Evolutionary conservation across 176 grass and related monocot genomes (phyloP), one percentile per base, ranked within the genome.

Genomic region (Eragrostis nindensis): DNA sequence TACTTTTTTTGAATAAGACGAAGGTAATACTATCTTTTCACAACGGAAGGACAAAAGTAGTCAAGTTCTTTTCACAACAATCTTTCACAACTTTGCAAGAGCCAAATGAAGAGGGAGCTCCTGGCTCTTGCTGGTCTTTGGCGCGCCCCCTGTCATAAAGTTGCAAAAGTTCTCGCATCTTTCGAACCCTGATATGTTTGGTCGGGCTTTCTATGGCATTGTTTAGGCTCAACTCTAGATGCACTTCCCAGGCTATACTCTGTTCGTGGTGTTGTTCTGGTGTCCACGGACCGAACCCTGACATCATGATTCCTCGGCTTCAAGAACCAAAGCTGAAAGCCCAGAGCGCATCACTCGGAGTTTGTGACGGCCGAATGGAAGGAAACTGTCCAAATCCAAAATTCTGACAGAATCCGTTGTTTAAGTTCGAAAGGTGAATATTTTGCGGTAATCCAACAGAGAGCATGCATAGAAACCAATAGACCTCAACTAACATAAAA

Each of bases 121-220:
- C 41, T 21, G 7, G 18, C 11, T 7, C 5, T 12, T n/a, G 8
- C 3, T 26, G 55, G 14, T 41, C 39, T 59, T 59, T 30, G 26
- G 3, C 54, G 3, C 56, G n/a, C 22, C 21, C 62, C 25, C 2
- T 8, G 42, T 5, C n/a, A 16, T 59, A 64, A 62, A 48, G 42
- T 47, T 44, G 39, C n/a, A 76, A 76, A 62, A 77, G 40, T 7
- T 25, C 18, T 48, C 15, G 17, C 22, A 46, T 63, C 59, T 48
- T 77, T 64, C 46, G 15, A 52, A 39, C 48, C 2, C 12, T 13
- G 16, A 36, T 56, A 22, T 14, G 29, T 41, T 46, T 56, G 53
- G 67, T 10, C 38, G 53, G 79, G 21, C 67, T 44, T 82, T 70
- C 21, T 38, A 82, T 25, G 67, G 67, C 50, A 59, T 29, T 69